Evolutionary conservation across 2,329 filamentous ascomycete genomes (phyloP).

Genomic region (Arthrinium puccinioides): DNA sequence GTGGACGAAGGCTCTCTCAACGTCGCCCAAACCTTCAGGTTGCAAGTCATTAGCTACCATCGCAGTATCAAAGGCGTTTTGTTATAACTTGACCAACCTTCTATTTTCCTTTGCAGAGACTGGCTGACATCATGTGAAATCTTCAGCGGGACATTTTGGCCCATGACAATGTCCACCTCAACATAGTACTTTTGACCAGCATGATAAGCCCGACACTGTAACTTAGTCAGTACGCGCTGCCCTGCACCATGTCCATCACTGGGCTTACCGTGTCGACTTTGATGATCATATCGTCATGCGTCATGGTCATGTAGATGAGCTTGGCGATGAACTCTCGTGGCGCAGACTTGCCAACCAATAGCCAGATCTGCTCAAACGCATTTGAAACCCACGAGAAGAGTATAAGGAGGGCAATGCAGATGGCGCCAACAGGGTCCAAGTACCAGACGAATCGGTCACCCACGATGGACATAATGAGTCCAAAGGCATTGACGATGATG

Average conservation of each 20-base stretch:
- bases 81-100: slow-evolving; percentile 28
- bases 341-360: slow-evolving; percentile 55
- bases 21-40: slow-evolving; percentile 17
- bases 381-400: slow-evolving; percentile 55
- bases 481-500: slow-evolving; percentile 47
- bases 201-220: slow-evolving; percentile 50
- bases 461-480: slow-evolving; percentile 47
- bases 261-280: slow-evolving; percentile 48
- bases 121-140: slow-evolving; percentile 55
- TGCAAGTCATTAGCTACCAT: slow-evolving; percentile 3
- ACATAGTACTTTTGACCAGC: slow-evolving; percentile 55
- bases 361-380: slow-evolving; percentile 54
- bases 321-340: slow-evolving; percentile 48
- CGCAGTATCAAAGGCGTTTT: background rate
- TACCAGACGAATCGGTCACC: slow-evolving; percentile 49
- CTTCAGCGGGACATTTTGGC: slow-evolving; percentile 44
- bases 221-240: background rate
- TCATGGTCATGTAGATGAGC: slow-evolving; percentile 48
- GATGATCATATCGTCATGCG: slow-evolving; percentile 43
- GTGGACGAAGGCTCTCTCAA: slow-evolving; percentile 38
- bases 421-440: slow-evolving; percentile 53
- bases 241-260: background rate
- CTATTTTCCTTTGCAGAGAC: slow-evolving; percentile 52
- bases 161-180: slow-evolving; percentile 55
- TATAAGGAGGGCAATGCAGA: slow-evolving; percentile 53